These are phyloP conservation scores for Coleophoma crateriformis DNA, from an alignment of 2,329 filamentous ascomycete genomes.

Conservation along the genomic window DNA sequence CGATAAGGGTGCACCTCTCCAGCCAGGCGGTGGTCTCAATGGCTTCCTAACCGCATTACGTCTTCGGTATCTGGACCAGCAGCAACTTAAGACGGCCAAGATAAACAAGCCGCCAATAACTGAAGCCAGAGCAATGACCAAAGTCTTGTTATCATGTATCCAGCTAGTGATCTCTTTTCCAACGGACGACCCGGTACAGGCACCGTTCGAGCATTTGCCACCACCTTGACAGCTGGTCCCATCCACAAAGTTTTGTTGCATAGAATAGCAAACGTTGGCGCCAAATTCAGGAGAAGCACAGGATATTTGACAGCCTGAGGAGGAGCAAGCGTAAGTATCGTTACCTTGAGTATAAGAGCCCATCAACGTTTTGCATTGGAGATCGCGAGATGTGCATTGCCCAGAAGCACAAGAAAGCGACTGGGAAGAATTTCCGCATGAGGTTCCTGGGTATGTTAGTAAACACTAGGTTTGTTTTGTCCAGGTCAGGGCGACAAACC, in stretches of 20 bases:
- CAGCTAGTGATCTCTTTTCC: constrained; percentile 67
- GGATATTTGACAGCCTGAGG: constrained; percentile 66
- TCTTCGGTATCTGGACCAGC: constrained; percentile 45
- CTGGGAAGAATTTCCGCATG: constrained; percentile 53
- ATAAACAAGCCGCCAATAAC: constrained; percentile 70
- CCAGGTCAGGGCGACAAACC: constrained; percentile 33
- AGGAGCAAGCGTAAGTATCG: constrained; percentile 74
- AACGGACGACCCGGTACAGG: constrained; percentile 66
- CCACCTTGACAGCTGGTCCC: constrained; percentile 80
- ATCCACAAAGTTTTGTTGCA: constrained; percentile 91
- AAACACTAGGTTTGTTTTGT: too few relatives aligned
- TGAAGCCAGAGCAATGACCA: constrained; percentile 75
- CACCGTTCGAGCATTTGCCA: constrained; percentile 73
- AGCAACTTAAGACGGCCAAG: constrained; percentile 63
- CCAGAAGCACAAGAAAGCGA: constrained; percentile 76
- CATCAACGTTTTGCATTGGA: constrained; percentile 83
- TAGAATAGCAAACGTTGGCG: constrained; percentile 59
- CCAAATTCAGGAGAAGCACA: constrained; percentile 68
- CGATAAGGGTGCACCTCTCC: not conserved
- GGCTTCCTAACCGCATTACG: constrained; percentile 4
- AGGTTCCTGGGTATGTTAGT: constrained; percentile 33
- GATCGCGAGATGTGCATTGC: constrained; percentile 87
- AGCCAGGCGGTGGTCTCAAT: constrained; percentile 5
- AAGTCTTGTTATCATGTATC: constrained; percentile 69
- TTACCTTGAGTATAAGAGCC: constrained; percentile 68